Conservation (phyloP, 2,329 filamentous ascomycete species). For the Seiridium unicorne region DNA sequence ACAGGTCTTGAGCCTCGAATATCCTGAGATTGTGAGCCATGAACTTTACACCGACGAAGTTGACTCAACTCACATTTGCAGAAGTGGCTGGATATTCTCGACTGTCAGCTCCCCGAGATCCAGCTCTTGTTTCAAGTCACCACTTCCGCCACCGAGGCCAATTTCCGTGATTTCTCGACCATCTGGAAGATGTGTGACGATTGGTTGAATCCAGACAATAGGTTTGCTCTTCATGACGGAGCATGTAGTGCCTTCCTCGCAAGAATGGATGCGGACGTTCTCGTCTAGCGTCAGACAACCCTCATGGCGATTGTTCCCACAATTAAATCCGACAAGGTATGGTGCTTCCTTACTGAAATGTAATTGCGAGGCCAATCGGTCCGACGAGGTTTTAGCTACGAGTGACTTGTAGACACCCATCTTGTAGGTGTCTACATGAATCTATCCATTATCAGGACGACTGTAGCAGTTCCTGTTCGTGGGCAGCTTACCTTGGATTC, state of each 20-base stretch:
- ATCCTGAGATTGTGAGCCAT: constrained; percentile 14
- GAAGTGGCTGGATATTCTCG: constrained; percentile 50
- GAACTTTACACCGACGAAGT: not conserved
- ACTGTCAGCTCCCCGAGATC: constrained; percentile 62
- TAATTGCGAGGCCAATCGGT: constrained; percentile 35
- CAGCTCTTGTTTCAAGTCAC: constrained; percentile 67
- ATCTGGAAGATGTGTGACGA: constrained; percentile 62
- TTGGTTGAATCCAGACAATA: constrained; percentile 75
- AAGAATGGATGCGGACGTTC: constrained; percentile 75
- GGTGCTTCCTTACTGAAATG: constrained; percentile 59
- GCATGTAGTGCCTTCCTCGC: constrained; percentile 71
- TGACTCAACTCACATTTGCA: constrained; percentile 30
- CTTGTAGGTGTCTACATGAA: constrained; percentile 85
- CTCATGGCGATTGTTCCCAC: constrained; percentile 67
- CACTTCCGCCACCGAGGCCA: constrained; percentile 76
- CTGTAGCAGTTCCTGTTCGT: too few species aligned
- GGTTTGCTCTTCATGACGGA: constrained; percentile 41
- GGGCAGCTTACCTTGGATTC: constrained; percentile 51
- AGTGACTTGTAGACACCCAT: constrained; percentile 69
- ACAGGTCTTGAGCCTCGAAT: constrained; percentile 12
- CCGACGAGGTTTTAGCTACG: constrained; percentile 38
- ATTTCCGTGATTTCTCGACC: constrained; percentile 68
- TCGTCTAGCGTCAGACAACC: constrained; percentile 71
- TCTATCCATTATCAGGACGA: constrained; percentile 32
- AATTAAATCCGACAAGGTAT: constrained; percentile 68